Base-by-base conservation (phyloP, 2,329 filamentous ascomycete genomes). In the Fusarium tanahbumbuense region DNA sequence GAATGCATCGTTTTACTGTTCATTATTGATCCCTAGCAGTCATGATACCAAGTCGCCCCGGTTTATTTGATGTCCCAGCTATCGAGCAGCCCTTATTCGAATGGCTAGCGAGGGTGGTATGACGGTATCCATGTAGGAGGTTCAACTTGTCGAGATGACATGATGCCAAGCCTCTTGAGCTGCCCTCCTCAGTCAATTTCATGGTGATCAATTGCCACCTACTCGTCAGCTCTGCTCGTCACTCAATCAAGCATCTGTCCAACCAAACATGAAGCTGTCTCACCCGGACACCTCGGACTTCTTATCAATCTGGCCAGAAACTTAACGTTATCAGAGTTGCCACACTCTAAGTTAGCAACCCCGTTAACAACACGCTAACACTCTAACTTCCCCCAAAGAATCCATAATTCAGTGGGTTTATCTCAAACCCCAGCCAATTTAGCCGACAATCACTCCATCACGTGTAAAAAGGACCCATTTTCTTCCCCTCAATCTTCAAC, bases 371-470 rank as follows among this genome's bases (percentile, higher is more conserved):
- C 10, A 37, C 34, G 34, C 34, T 37, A 37, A 37, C 10, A 6
- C 4, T 7, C 10, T 4, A n/a, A 37, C 10, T 0, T 7, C 34
- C 34, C 34, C 18, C 18, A 6, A 37, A 12, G 6, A n/a, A 37
- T 10, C 34, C 34, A 37, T 37, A 37, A 12, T 37, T n/a, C 23
- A 13, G 49, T 42, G 34, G 30, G n/a, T 25, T 28, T 41, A 4
- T 11, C 32, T 4, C 4, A 2, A n/a, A 22, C 41, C 37, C 23
- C 9, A n/a, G n/a, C 34, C 49, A 22, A 22, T 41, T 53, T 53
- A 53, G 49, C 49, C 49, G 34, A 41, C 16, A 18, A 53, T 53
- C 23, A 27, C 27, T 41, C 41, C 49, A 53, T 53, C 49, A 53
- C 49, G 49, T 53, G 49, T 41, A 42, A 8, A 12, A 20, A n/a